Base-by-base conservation (phyloP, 2,329 filamentous ascomycete genomes). In the Raffaelea albimanens region DNA sequence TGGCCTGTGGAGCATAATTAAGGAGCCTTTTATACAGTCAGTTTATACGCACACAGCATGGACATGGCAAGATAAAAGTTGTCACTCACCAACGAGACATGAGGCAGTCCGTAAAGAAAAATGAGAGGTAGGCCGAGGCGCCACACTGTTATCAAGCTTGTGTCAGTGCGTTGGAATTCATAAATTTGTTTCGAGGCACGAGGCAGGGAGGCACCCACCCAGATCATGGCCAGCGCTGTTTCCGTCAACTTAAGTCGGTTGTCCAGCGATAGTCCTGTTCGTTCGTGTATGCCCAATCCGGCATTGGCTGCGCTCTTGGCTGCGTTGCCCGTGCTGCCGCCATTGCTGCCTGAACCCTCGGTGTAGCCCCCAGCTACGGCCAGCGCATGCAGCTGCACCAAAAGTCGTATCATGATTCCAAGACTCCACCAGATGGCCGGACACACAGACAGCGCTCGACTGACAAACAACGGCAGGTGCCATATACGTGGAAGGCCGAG, bases 51-150 rank as follows among this genome's bases (percentile, higher is more conserved):
- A n/a, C n/a, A n/a, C n/a, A n/a, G 16, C 34, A 13, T 5, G 34
- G 16, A 8, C 8, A 38, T 5, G 45, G 40, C 31, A 21, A 39
- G 25, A n/a, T n/a, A n/a, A n/a, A n/a, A n/a, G n/a, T 18, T 40
- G 19, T 43, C 19, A 44, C 72, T 40, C 60, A 86, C 83, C 85
- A 90, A 66, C 86, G 73, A 52, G 84, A 88, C 85, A 90, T 89
- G 58, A 90, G 76, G 64, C 85, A 87, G 66, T 90, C 85, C 49
- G 84, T 86, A 61, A 90, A 90, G 68, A 87, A 86, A 64, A 87
- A 90, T 44, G 83, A 85, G 51, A 89, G 74, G 63, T 88, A 87
- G 46, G 82, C 85, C 19, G 83, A 86, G 50, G 84, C 82, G 59
- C 78, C 80, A 67, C 84, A 88, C 85, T 87, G n/a, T n/a, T n/a